phyloP scores from a whole-genome alignment of 116 monocot genomes.

The Posidonia oceanica region DNA sequence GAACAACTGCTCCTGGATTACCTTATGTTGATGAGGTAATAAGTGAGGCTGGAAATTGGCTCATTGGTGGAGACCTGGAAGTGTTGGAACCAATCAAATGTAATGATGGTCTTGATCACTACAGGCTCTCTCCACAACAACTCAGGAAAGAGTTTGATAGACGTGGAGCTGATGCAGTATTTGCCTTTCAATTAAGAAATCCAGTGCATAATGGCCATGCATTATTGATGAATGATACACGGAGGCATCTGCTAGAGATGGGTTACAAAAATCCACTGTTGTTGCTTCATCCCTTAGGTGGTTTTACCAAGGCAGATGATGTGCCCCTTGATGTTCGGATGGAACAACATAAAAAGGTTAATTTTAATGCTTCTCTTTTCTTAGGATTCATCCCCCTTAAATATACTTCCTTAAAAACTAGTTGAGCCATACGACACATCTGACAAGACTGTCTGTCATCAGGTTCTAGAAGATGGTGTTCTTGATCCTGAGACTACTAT shows the following conservation, averaged over 20 bases:
- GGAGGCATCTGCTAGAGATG: conserved; percentile 79
- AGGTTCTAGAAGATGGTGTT: conserved; percentile 96
- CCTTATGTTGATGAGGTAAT: conserved; percentile 92
- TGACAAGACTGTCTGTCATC: background rate
- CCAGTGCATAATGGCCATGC: conserved; percentile 99
- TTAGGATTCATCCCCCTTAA: background rate
- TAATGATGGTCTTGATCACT: conserved; percentile 91
- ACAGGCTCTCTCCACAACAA: conserved; percentile 77
- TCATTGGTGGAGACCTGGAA: conserved; percentile 91
- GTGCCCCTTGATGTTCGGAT: conserved; percentile 88
- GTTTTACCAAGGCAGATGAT: conserved; percentile 95
- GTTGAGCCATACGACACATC: too few relatives aligned
- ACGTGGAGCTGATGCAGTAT: conserved; percentile 85
- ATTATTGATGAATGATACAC: conserved; percentile 91
- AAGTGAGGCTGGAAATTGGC: conserved; percentile 72
- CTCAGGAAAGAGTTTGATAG: conserved; percentile 84
- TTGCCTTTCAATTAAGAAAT: conserved; percentile 94
- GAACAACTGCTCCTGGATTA: conserved; percentile 81
- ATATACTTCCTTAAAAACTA: too few relatives aligned
- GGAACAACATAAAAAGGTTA: conserved; percentile 97
- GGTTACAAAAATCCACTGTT: conserved; percentile 92
- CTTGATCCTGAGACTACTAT: conserved; percentile 91
- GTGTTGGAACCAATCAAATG: conserved; percentile 92
- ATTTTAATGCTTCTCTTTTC: background rate
- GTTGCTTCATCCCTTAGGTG: conserved; percentile 91